Percentiles rank a stretch among this genome's conserved stretches.
Conservation (phyloP, 495 filamentous ascomycete genomes). For the Penicillium verhagenii region DNA sequence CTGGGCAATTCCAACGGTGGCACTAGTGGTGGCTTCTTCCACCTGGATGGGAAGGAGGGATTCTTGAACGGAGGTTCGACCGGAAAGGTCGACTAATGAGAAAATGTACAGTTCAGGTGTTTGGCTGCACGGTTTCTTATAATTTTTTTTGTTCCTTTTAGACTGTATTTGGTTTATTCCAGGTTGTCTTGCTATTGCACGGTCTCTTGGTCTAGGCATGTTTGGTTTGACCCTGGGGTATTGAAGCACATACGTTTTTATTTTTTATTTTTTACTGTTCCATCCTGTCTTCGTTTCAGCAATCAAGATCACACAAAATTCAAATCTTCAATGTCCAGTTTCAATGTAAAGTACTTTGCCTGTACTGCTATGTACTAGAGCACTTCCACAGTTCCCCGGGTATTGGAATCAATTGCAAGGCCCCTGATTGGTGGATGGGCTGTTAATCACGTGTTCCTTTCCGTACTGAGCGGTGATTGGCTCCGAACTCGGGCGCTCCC, state of each 20-base stretch:
- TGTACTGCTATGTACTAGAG: not conserved
- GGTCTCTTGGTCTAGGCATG: constrained; percentile 22
- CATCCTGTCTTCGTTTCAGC: constrained; percentile 4
- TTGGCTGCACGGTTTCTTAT: constrained; percentile 28
- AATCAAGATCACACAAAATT: constrained; percentile 1
- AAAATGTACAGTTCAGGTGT: constrained; percentile 41
- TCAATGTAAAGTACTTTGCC: no score
- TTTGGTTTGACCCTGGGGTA: constrained; percentile 15
- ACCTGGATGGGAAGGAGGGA: constrained; percentile 75
- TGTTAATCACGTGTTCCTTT: not conserved
- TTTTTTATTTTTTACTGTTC: constrained; percentile 5
- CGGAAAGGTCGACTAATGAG: constrained; percentile 76
- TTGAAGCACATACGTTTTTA: constrained; percentile 27
- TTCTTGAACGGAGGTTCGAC: constrained; percentile 56
- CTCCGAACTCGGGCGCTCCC: constrained; percentile 28
- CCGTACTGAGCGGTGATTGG: constrained; percentile 27
- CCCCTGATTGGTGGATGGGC: constrained; percentile 3
- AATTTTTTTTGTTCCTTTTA: constrained; percentile 24
- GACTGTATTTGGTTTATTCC: constrained; percentile 29
- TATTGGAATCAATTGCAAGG: constrained; percentile 17
- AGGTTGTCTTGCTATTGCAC: constrained; percentile 16
- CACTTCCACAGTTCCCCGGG: not conserved
- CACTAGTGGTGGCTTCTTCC: constrained; percentile 66
- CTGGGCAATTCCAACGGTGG: constrained; percentile 55
- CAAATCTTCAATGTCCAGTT: not conserved